These are phyloP conservation scores for Fusarium coicis DNA, from an alignment of 2,329 filamentous ascomycete species.

Conservation along the genomic window DNA sequence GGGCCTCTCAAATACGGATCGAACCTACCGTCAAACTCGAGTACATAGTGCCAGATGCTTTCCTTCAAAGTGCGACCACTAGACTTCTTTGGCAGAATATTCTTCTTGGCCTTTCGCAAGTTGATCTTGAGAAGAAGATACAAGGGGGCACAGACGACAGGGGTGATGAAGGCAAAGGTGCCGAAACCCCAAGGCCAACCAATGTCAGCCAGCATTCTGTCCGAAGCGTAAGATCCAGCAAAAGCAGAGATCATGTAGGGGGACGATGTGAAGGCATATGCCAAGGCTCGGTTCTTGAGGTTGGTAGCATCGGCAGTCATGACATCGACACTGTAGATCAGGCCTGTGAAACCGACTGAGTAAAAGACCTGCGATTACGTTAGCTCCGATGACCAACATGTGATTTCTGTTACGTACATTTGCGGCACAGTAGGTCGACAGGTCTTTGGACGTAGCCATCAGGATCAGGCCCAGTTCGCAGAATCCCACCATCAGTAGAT, in stretches of 20 bases:
- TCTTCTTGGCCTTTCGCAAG: constrained; percentile 64
- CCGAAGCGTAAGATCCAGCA: constrained; percentile 49
- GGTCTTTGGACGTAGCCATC: constrained; percentile 65
- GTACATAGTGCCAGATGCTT: constrained; percentile 59
- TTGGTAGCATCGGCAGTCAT: constrained; percentile 19
- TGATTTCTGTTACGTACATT: constrained; percentile 46
- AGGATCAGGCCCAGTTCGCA: constrained; percentile 63
- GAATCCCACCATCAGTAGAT: constrained; percentile 20
- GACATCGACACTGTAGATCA: constrained; percentile 17
- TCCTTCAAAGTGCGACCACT: constrained; percentile 59
- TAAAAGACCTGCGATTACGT: not conserved
- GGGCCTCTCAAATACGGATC: no score
- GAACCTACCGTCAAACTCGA: constrained; percentile 66
- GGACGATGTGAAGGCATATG: constrained; percentile 53
- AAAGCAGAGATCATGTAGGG: constrained; percentile 60
- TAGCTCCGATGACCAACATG: accelerated
- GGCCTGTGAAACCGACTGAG: constrained; percentile 8
- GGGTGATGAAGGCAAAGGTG: constrained; percentile 70
- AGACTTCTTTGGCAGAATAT: constrained; percentile 50
- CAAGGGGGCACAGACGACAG: constrained; percentile 63
- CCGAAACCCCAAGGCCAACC: constrained; percentile 61
- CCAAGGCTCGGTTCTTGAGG: constrained; percentile 22
- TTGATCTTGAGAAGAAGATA: constrained; percentile 64
- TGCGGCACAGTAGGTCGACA: constrained; percentile 61
- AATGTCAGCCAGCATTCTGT: constrained; percentile 42